Base-by-base conservation (phyloP, 148 eudicot genomes). In the Amaranthus hypochondriacus region DNA sequence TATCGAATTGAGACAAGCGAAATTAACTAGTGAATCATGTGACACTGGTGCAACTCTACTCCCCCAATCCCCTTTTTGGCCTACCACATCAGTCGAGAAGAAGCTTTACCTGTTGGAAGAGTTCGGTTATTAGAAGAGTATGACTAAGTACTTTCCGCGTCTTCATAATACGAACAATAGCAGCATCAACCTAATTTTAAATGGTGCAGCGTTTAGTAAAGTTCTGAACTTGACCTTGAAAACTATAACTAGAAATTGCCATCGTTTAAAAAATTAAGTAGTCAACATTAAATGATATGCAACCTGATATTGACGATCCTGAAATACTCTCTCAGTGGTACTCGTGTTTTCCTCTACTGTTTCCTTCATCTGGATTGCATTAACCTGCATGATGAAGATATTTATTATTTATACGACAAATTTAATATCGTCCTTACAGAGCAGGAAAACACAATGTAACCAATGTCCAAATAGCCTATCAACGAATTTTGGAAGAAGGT, bases 271-370 rank as follows among this genome's bases (percentile, higher is more conserved):
- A 14, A 66, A 5, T 2, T 28, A 5, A 2, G 28, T 4, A 59
- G 60, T 5, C 0, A 1, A n/a, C 8, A 10, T 13, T 10, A 62
- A 10, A 13, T 14, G 4, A 0, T 4, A 28, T 11, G 49, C 21
- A 51, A 90, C 98, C 97, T 94, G 98, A 81, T 94, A 94, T 86
- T 94, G 98, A 77, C 98, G 98, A 74, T 94, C 98, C 79, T 94
- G 98, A 79, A 94, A 94, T 68, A 94, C 98, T 83, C 98, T 84
- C 77, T 94, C 97, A 0, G 98, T 94, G 42, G 98, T 94, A 83
- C 90, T 92, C 13, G 97, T 84, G 76, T 94, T 91, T 83, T 94
- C 98, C 79, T 94, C 98, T 60, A 91, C 97, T 4, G 98, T 91
- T 84, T 94, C 98, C 81, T 92, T 94, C 97, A 94, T 89, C 79